Conservation (phyloP, 192 early-diverging fungal species). For the Backusella liffmaniae region DNA sequence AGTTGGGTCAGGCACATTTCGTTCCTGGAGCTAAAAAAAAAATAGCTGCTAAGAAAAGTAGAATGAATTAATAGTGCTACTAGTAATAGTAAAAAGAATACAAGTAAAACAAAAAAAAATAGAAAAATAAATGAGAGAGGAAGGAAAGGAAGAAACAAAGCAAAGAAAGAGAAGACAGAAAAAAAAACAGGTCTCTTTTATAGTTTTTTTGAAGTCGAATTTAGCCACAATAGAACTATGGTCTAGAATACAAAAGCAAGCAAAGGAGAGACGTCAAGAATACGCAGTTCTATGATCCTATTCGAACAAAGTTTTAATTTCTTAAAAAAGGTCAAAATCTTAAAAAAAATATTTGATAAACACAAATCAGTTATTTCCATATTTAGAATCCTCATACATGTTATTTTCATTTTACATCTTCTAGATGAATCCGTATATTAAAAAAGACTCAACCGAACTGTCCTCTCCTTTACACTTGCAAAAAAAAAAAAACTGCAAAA, state of each 20-base stretch:
- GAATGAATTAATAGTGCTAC: not conserved
- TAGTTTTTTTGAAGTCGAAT: not conserved
- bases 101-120: not conserved
- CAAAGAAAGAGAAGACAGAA: not conserved
- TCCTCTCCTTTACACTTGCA: not conserved
- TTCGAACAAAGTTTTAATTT: slow-evolving; percentile 9
- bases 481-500: not conserved
- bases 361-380: not conserved
- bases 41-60: not conserved
- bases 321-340: not conserved
- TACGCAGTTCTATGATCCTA: not conserved
- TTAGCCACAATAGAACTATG: not conserved
- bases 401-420: not conserved
- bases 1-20: not conserved
- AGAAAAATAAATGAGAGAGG: not conserved
- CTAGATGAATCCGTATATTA: not conserved
- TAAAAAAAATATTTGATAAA: not conserved
- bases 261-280: not conserved
- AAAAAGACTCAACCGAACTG: not conserved
- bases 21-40: not conserved
- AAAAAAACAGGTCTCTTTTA: not conserved
- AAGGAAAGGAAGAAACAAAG: not conserved
- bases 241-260: not conserved
- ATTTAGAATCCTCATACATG: not conserved
- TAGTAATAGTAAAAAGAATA: not conserved